Evolutionary conservation across 768 basidiomycete species (phyloP).

Genomic region (Suillus clintonianus): DNA sequence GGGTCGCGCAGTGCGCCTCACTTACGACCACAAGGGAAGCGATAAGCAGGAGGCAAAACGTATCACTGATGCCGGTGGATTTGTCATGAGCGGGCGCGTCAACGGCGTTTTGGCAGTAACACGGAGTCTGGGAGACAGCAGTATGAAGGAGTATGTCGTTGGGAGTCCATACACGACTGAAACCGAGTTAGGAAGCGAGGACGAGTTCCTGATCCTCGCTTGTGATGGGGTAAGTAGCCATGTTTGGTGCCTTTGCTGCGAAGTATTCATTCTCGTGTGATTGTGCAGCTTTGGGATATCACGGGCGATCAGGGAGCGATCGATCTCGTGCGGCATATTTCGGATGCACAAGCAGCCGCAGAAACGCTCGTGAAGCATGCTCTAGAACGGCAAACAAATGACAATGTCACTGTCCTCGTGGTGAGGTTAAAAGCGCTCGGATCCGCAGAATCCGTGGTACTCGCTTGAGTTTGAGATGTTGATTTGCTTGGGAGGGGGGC

Average conservation of each 20-base stretch:
- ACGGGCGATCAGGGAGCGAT: conserved; percentile 88
- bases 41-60: conserved; percentile 98
- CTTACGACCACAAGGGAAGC: conserved; percentile 98
- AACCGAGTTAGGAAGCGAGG: conserved; percentile 85
- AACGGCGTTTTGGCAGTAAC: conserved; percentile 98
- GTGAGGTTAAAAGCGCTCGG: conserved; percentile 66
- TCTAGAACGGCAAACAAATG: conserved; percentile 84
- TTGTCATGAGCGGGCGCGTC: conserved; percentile 97
- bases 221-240: conserved; percentile 87
- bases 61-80: conserved; percentile 96
- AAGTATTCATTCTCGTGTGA: background rate
- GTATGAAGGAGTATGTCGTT: conserved; percentile 99
- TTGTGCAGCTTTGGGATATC: conserved; percentile 90
- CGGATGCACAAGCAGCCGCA: conserved; percentile 84
- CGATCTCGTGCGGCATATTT: conserved; percentile 71
- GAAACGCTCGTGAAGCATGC: conserved; percentile 81
- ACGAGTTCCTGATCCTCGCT: conserved; percentile 93
- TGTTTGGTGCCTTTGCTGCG: background rate
- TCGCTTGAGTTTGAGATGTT: conserved; percentile 10
- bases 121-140: conserved; percentile 91
- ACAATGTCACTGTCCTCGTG: conserved; percentile 92
- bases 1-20: conserved; percentile 89
- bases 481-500: conserved; percentile 5
- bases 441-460: conserved; percentile 7
- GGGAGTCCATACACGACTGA: conserved; percentile 99